A percentile compares a stretch with the other conserved stretches of the same genome.
Conservation (phyloP, 768 basidiomycete species). For the Psilocybe cubensis region DNA sequence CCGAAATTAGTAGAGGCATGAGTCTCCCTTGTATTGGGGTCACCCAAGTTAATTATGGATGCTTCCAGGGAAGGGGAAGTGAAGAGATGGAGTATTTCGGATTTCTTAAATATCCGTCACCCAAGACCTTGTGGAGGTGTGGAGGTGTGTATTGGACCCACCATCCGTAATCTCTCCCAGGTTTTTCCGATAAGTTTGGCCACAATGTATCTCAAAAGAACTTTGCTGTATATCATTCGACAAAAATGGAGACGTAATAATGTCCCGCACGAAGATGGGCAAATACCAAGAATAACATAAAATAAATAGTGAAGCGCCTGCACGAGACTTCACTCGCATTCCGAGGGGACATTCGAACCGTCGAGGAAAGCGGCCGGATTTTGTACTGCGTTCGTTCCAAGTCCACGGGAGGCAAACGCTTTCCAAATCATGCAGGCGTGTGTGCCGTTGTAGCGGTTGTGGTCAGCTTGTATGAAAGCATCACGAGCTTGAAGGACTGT, state of each 20-base stretch:
- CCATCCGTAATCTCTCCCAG: background rate
- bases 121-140: background rate
- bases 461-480: conserved; percentile 54
- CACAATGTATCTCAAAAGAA: too few relatives aligned
- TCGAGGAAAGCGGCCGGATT: background rate
- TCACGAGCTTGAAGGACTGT: conserved; percentile 44
- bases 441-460: conserved; percentile 44
- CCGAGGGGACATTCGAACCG: background rate
- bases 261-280: too few relatives aligned
- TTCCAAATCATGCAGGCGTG: conserved; percentile 49
- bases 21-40: too few relatives aligned
- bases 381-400: conserved; percentile 36
- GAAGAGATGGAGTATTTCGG: background rate
- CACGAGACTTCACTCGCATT: background rate
- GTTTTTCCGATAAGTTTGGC: background rate
- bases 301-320: too few relatives aligned
- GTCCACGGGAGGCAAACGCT: conserved; percentile 48
- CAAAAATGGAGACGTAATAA: background rate
- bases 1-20: background rate
- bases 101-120: background rate
- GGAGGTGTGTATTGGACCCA: background rate
- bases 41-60: background rate
- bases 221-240: background rate
- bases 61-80: background rate
- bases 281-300: too few relatives aligned